These are phyloP conservation scores for Phaeomoniella chlamydospora DNA, from an alignment of 2,329 filamentous ascomycete genomes.

Conservation along the genomic window DNA sequence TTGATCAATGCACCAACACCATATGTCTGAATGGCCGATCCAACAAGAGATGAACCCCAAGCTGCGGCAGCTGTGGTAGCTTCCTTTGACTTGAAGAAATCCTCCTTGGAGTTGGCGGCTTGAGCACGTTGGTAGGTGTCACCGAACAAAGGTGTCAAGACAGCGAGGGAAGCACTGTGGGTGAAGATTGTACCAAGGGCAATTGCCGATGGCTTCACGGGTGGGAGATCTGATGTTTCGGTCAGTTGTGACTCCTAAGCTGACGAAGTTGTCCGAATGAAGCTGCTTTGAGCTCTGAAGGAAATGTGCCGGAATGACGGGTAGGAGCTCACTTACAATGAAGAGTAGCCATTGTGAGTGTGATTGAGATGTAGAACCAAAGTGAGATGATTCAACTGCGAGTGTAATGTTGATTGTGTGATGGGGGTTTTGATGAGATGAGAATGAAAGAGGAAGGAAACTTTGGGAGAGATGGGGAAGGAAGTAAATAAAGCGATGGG, in stretches of 20 bases:
- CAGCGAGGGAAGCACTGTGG: constrained; percentile 76
- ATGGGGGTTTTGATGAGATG: not conserved
- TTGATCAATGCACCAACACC: constrained; percentile 85
- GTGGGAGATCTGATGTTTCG: constrained; percentile 43
- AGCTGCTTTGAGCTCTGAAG: not conserved
- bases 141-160: constrained; percentile 81
- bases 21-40: constrained; percentile 78
- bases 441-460: not conserved
- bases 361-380: constrained; percentile 7
- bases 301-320: not conserved
- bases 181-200: constrained; percentile 93
- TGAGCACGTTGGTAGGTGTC: constrained; percentile 89
- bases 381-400: constrained; percentile 2
- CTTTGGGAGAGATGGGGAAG: constrained; percentile 1
- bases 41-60: constrained; percentile 80
- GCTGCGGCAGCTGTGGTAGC: constrained; percentile 73
- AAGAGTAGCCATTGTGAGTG: constrained; percentile 44
- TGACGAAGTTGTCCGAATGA: not conserved
- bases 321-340: constrained; percentile 42
- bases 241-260: not conserved
- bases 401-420: constrained; percentile 1
- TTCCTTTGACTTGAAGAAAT: constrained; percentile 90
- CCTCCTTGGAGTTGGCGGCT: constrained; percentile 84
- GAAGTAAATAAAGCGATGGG: not conserved
- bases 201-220: constrained; percentile 96